phyloP scores from a whole-genome alignment of 257 asterid species.

The Leptodermis oblonga region DNA sequence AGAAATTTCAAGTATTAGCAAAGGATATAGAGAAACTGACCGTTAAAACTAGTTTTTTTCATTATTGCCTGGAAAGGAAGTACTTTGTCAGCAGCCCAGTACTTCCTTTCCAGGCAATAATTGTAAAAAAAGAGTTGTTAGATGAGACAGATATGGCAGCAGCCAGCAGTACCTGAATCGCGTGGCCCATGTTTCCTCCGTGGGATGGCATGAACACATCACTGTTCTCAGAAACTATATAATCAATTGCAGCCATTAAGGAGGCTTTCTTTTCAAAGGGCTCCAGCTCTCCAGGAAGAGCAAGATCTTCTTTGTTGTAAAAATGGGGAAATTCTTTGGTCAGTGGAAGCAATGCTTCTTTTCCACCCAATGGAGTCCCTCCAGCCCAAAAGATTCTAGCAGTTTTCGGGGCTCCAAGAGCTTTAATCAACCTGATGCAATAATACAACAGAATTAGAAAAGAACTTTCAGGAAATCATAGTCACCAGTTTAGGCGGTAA shows the following conservation, averaged over 20 bases:
- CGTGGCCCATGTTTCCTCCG: slow-evolving; percentile 98
- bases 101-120: too few species aligned
- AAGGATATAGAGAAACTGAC: background rate
- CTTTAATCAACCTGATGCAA: slow-evolving; percentile 66
- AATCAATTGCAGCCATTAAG: slow-evolving; percentile 84
- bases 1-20: background rate
- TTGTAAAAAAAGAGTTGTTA: background rate
- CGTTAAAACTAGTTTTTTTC: background rate
- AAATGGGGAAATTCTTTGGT: slow-evolving; percentile 60
- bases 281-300: slow-evolving; percentile 78
- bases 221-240: slow-evolving; percentile 73
- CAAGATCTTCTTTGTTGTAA: slow-evolving; percentile 83
- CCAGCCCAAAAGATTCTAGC: slow-evolving; percentile 89
- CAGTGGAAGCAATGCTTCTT: slow-evolving; percentile 67
- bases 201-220: slow-evolving; percentile 97
- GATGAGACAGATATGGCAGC: background rate
- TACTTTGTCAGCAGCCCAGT: background rate
- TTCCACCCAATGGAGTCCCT: slow-evolving; percentile 87
- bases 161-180: slow-evolving; percentile 73
- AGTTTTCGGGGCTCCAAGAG: slow-evolving; percentile 75
- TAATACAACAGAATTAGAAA: slow-evolving; percentile 12
- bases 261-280: slow-evolving; percentile 71
- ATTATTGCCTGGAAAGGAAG: too few species aligned
- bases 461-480: background rate
- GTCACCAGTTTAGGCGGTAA: background rate